phyloP scores from a whole-genome alignment of 106 monocot species.

The Apostasia shenzhenica region DNA sequence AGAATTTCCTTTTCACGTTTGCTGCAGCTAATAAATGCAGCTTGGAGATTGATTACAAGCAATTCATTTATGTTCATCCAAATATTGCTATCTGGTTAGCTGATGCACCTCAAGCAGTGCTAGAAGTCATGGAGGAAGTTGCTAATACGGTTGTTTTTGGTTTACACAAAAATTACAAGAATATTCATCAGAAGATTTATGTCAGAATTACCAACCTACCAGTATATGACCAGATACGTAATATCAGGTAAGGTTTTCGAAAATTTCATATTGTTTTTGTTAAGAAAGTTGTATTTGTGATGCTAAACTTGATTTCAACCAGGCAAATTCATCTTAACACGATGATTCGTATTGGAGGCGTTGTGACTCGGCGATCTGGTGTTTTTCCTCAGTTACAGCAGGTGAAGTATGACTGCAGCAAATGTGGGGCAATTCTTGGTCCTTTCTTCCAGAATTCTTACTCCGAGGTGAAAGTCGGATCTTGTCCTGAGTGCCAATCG shows the following conservation, averaged over 20 bases:
- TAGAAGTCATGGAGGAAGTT: constrained; percentile 99
- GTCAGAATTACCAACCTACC: constrained; percentile 88
- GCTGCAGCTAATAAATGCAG: constrained; percentile 94
- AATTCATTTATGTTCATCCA: constrained; percentile 86
- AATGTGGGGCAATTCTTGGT: constrained; percentile 86
- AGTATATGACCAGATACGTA: constrained; percentile 96
- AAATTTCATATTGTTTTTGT: neutral
- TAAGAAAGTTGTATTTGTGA: neutral
- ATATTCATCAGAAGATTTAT: constrained; percentile 94
- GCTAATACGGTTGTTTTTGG: constrained; percentile 86
- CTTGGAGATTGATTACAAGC: constrained; percentile 98
- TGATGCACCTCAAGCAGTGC: constrained; percentile 97
- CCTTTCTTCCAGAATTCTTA: constrained; percentile 98
- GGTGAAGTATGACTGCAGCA: constrained; percentile 95
- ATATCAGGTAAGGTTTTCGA: constrained; percentile 57
- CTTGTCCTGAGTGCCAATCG: constrained; percentile 97
- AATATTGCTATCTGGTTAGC: constrained; percentile 99
- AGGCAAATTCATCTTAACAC: constrained; percentile 99
- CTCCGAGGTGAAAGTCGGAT: constrained; percentile 97
- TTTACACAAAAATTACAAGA: constrained; percentile 85
- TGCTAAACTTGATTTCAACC: constrained; percentile 1
- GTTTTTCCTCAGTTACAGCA: constrained; percentile 98
- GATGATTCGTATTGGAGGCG: constrained; percentile 97
- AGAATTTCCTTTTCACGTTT: neutral
- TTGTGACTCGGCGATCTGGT: constrained; percentile 94